Evolutionary conservation across 2,329 filamentous ascomycete genomes (phyloP), one percentile per base, ranked within the genome.

Genomic region (Didymella pomorum): DNA sequence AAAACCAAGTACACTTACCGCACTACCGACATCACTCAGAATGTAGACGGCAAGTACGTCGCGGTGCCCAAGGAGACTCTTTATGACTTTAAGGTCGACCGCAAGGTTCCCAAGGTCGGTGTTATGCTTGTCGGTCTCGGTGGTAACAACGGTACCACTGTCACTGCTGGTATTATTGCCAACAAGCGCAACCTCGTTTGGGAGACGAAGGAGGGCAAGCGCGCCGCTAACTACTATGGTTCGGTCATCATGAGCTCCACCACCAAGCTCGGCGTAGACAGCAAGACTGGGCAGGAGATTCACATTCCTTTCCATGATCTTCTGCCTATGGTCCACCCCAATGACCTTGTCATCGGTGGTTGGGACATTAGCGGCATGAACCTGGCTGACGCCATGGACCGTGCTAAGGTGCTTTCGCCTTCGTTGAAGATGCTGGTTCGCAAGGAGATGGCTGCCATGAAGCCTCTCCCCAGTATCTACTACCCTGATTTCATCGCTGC

Each of bases 401-500:
- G 95, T 73, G 94, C 95, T 67, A 88, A 90, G 76, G 95, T 99
- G 52, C 88, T 99, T 52, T 94, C 98, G 82, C 95, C 95, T n/a
- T 89, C 91, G 28, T 85, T 99, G 73, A 99, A 99, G 86, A 82
- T 84, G 56, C 86, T 91, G 72, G 90, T 99, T 71, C 89, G 88
- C 80, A 97, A 98, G 85, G 92, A 98, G 82, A 94, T 98, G 93
- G 82, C 88, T 61, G 83, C 84, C 70, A 91, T 98, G 88, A 88
- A 89, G 70, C 95, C 95, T 28, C 86, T 98, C 64, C 94, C 93
- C 23, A 94, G 91, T 79, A 90, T 98, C 81, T 99, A 99, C 86
- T 99, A 99, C 79, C 95, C 95, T 1, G 95, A 98, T 80, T 99
- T 99, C 84, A 99, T 99, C 75, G 95, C 95, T 67, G 91, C 95